Conservation (phyloP, 192 early-diverging fungal genomes). For the Entrophospora sp. region DNA sequence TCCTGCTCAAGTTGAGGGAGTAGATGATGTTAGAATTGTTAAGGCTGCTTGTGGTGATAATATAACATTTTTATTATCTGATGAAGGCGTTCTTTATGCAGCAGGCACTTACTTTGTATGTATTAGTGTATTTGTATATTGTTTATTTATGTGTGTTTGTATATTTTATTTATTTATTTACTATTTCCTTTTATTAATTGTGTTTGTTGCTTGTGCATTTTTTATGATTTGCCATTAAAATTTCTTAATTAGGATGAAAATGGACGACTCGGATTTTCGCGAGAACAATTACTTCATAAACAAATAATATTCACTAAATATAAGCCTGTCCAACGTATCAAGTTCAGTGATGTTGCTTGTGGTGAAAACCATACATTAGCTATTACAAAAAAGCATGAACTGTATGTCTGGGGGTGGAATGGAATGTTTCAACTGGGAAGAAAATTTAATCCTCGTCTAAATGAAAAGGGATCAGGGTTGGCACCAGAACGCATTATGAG, state of each 20-base stretch:
- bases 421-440: conserved; percentile 87
- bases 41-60: conserved; percentile 81
- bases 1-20: conserved; percentile 58
- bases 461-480: conserved; percentile 51
- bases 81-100: conserved; percentile 69
- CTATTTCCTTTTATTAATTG: too few relatives aligned
- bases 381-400: conserved; percentile 56
- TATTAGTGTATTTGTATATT: background rate
- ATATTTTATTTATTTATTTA: too few relatives aligned
- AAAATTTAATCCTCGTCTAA: conserved; percentile 63
- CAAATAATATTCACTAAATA: conserved; percentile 53
- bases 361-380: conserved; percentile 85
- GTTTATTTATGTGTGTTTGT: background rate
- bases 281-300: conserved; percentile 56
- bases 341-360: conserved; percentile 67
- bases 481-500: too few relatives aligned
- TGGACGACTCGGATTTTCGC: background rate
- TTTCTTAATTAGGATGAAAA: background rate
- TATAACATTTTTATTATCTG: conserved; percentile 67
- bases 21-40: conserved; percentile 65
- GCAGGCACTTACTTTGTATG: conserved; percentile 77
- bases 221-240: too few relatives aligned
- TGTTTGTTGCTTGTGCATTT: too few relatives aligned
- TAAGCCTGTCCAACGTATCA: conserved; percentile 42
- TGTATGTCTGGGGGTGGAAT: conserved; percentile 86